These are phyloP conservation scores for Nannochloropsis granulata DNA, from an alignment of 108 stramenopile species.

Conservation along the genomic window DNA sequence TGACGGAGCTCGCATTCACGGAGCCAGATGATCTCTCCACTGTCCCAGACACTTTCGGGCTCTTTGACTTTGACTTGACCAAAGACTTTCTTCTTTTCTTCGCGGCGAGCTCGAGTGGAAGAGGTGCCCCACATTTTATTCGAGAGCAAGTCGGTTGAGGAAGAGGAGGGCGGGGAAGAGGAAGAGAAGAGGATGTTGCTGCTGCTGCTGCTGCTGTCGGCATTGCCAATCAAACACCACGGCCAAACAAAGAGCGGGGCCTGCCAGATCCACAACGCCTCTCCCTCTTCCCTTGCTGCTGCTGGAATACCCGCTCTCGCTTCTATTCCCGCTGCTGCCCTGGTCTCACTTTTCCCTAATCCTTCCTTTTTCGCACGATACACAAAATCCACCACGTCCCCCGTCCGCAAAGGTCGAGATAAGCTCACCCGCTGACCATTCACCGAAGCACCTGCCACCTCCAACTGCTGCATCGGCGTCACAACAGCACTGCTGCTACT, in stretches of 20 bases:
- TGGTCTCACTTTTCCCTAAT: too few relatives aligned
- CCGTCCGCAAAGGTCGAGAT: background rate
- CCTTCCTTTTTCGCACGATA: background rate
- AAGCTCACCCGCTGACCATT: background rate
- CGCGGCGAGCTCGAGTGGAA: background rate
- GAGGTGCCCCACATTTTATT: background rate
- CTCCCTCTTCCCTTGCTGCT: background rate
- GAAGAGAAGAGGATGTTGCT: background rate
- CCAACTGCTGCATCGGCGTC: background rate
- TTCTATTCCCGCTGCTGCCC: too few relatives aligned
- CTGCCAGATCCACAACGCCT: background rate
- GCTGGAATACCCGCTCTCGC: background rate
- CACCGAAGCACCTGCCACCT: background rate
- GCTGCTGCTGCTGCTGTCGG: background rate
- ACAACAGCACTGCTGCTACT: background rate
- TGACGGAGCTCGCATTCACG: background rate
- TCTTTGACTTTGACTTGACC: background rate
- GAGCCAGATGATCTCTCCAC: background rate
- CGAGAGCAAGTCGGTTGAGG: background rate
- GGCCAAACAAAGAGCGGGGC: background rate
- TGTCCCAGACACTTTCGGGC: background rate
- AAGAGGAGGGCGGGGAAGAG: background rate
- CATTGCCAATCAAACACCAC: background rate
- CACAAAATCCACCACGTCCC: background rate
- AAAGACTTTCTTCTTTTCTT: background rate